Percentiles rank a stretch among this genome's conserved stretches.
These are phyloP conservation scores for Lentinus tigrinus DNA, from an alignment of 768 basidiomycete species.

Conservation along the genomic window DNA sequence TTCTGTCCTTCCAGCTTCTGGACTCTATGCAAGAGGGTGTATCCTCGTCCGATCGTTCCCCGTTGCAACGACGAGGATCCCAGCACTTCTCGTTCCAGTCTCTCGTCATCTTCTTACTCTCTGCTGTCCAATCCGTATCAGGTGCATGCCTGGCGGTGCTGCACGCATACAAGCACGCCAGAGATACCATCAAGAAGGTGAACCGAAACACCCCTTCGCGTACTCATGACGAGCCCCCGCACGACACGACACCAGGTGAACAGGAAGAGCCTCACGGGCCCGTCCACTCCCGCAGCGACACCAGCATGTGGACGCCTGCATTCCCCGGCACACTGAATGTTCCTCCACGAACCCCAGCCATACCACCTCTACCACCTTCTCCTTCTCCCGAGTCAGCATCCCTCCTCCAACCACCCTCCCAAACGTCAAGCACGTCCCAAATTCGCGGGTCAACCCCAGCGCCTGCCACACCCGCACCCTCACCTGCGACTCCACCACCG, in stretches of 20 bases:
- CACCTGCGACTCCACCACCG: conserved; percentile 19
- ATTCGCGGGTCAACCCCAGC: background rate
- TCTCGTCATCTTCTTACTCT: conserved; percentile 68
- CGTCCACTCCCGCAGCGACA: background rate
- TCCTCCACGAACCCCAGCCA: background rate
- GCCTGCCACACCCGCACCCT: background rate
- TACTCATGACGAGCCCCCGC: background rate
- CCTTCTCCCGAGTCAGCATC: conserved; percentile 9
- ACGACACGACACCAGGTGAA: background rate
- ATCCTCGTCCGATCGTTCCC: conserved; percentile 5
- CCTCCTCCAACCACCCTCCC: conserved; percentile 5
- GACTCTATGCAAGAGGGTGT: background rate
- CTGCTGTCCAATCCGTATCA: conserved; percentile 70
- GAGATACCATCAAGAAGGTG: conserved; percentile 64
- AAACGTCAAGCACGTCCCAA: background rate
- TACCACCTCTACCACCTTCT: background rate
- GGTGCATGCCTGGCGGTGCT: conserved; percentile 67
- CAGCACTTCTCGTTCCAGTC: conserved; percentile 41
- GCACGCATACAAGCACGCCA: conserved; percentile 62
- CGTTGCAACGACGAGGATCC: conserved; percentile 12
- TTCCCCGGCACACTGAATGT: conserved; percentile 8
- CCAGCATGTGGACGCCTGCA: background rate
- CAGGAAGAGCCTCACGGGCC: background rate
- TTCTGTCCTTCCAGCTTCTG: background rate
- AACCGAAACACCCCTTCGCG: conserved; percentile 37